Evolutionary conservation across 75 land plant genomes (phyloP).

Genomic region (Larix kaempferi): DNA sequence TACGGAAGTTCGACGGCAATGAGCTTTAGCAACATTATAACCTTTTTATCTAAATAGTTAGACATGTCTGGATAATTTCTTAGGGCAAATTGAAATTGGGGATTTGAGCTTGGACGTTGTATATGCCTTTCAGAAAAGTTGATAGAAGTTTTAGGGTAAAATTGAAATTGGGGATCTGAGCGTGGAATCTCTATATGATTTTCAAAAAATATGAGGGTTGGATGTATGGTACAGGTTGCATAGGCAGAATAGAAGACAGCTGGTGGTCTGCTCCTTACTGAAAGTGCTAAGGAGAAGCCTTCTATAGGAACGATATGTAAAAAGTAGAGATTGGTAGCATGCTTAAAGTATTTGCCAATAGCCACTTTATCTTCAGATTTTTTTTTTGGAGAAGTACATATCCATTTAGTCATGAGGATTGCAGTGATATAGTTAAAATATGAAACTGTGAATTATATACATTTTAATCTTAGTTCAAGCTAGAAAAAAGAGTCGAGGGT

Average conservation of each 20-base stretch:
- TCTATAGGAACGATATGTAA: constrained; percentile 66
- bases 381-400: no score
- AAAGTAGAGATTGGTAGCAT: not conserved
- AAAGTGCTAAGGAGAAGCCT: constrained; percentile 77
- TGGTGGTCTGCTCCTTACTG: constrained; percentile 67
- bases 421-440: no score
- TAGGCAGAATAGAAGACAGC: constrained; percentile 73
- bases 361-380: no score
- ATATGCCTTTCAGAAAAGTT: not conserved
- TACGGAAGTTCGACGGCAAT: not conserved
- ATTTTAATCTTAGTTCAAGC: no score
- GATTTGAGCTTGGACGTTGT: not conserved
- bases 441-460: no score
- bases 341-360: no score
- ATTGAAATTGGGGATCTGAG: no score
- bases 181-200: no score
- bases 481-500: no score
- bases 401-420: no score
- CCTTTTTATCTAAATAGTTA: not conserved
- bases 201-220: no score
- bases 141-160: no score
- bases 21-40: not conserved
- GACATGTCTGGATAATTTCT: not conserved
- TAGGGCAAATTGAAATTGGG: not conserved
- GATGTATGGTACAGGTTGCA: constrained; percentile 31